Conservation (phyloP, 192 early-diverging fungal species). For the Jimgerdemannia flammicorona region DNA sequence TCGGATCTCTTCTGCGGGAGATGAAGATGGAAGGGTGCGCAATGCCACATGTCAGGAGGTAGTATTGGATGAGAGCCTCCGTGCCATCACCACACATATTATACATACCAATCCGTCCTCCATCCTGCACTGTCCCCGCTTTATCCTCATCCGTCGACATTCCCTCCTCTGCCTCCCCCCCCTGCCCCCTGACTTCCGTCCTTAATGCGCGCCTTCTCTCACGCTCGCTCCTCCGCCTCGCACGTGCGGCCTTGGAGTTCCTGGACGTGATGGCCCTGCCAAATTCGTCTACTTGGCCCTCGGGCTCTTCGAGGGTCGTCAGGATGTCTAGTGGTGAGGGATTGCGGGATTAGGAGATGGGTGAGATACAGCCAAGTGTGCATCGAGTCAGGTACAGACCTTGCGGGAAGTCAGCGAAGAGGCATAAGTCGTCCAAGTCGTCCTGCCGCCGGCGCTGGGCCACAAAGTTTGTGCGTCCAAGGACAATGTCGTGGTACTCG, state of each 20-base stretch:
- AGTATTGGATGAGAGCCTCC: too few species aligned
- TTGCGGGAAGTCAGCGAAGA: constrained; percentile 34
- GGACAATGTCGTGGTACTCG: constrained; percentile 34
- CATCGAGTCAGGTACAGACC: background rate
- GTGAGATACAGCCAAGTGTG: background rate
- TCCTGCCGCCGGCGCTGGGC: constrained; percentile 30
- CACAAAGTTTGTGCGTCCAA: constrained; percentile 24
- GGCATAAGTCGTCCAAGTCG: constrained; percentile 34
- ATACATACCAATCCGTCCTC: constrained; percentile 23
- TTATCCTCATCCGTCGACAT: constrained; percentile 50
- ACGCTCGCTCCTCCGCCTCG: constrained; percentile 27
- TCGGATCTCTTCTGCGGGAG: constrained; percentile 25
- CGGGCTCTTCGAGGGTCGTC: background rate
- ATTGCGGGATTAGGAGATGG: background rate
- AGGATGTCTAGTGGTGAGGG: background rate
- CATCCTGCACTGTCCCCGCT: constrained; percentile 22
- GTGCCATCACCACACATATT: too few species aligned
- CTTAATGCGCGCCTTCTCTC: constrained; percentile 7
- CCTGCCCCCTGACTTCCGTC: constrained; percentile 1
- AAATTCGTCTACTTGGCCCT: constrained; percentile 34
- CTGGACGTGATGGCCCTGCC: constrained; percentile 24
- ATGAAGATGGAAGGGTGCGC: constrained; percentile 3
- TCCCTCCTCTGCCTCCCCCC: constrained; percentile 16
- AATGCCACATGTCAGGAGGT: background rate
- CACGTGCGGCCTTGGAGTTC: constrained; percentile 20